Evolutionary conservation across 495 filamentous ascomycete genomes (phyloP).

Genomic region (Penicillium malachiteum): DNA sequence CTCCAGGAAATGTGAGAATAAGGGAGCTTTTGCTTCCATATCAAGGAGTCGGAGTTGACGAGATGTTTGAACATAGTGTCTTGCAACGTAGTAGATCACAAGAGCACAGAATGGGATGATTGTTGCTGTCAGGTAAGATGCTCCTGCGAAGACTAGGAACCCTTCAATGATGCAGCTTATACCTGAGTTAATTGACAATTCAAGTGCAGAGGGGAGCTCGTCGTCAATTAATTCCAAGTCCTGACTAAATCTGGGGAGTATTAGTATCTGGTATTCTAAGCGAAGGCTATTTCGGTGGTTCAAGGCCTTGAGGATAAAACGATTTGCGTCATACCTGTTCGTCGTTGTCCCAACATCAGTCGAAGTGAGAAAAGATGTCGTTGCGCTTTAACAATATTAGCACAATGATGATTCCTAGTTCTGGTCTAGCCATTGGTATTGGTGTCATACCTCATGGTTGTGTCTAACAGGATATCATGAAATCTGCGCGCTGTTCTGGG

Average conservation of each 20-base stretch:
- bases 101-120: constrained; percentile 19
- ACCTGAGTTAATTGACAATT: constrained; percentile 11
- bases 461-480: constrained; percentile 19
- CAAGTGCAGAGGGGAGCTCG: constrained; percentile 29
- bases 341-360: constrained; percentile 24
- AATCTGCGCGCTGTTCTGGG: constrained; percentile 20
- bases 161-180: constrained; percentile 17
- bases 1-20: constrained; percentile 72
- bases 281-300: neutral
- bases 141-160: constrained; percentile 21
- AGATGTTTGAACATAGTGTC: constrained; percentile 33
- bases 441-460: constrained; percentile 17
- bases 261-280: neutral
- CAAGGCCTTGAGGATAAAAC: neutral
- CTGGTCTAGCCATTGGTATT: too few species aligned
- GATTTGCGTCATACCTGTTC: constrained; percentile 11
- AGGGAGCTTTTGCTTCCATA: constrained; percentile 55
- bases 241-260: constrained; percentile 23
- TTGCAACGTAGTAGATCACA: constrained; percentile 20
- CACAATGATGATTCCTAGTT: neutral
- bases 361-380: constrained; percentile 22
- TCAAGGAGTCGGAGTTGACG: constrained; percentile 59
- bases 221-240: constrained; percentile 52
- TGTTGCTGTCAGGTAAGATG: constrained; percentile 18
- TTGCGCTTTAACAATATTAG: constrained; percentile 12